Percentiles rank a stretch among this genome's conserved stretches.
Conservation (phyloP, 78 protist species). For the Dictyostelium capitatum region DNA sequence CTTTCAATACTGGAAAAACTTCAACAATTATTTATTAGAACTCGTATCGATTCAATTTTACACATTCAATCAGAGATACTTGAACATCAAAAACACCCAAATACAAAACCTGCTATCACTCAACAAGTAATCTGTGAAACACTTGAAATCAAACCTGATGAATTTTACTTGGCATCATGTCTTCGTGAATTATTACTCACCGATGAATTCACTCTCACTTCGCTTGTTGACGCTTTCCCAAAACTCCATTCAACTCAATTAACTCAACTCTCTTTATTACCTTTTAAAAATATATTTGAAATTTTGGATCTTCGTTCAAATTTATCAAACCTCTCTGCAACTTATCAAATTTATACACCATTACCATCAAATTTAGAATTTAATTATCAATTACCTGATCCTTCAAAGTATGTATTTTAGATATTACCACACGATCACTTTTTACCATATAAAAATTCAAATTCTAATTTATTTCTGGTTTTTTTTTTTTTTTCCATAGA, state of each 20-base stretch:
- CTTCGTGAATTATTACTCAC: slow-evolving; percentile 4
- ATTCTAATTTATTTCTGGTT: not conserved
- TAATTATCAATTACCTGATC: slow-evolving; percentile 40
- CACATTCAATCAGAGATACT: slow-evolving; percentile 45
- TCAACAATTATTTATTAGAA: slow-evolving; percentile 42
- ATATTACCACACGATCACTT: not conserved
- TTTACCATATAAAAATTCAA: not conserved
- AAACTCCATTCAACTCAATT: slow-evolving; percentile 58
- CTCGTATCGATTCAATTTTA: slow-evolving; percentile 36
- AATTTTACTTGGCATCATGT: slow-evolving; percentile 54
- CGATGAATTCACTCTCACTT: slow-evolving; percentile 43
- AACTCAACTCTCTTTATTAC: slow-evolving; percentile 47
- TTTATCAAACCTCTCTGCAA: not conserved
- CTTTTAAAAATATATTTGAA: slow-evolving; percentile 48
- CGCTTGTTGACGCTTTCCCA: slow-evolving; percentile 46
- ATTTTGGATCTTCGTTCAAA: slow-evolving; percentile 47
- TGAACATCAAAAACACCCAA: not conserved
- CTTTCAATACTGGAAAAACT: slow-evolving; percentile 38
- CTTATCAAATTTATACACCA: slow-evolving; percentile 43
- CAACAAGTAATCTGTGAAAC: slow-evolving; percentile 65
- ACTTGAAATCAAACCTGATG: slow-evolving; percentile 40
- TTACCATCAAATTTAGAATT: slow-evolving; percentile 25
- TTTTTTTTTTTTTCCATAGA: not conserved
- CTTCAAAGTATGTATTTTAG: slow-evolving; percentile 11
- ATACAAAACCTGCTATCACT: not conserved